Evolutionary conservation across 2,329 filamentous ascomycete species (phyloP).

Genomic region (Microcyclospora pomicola): DNA sequence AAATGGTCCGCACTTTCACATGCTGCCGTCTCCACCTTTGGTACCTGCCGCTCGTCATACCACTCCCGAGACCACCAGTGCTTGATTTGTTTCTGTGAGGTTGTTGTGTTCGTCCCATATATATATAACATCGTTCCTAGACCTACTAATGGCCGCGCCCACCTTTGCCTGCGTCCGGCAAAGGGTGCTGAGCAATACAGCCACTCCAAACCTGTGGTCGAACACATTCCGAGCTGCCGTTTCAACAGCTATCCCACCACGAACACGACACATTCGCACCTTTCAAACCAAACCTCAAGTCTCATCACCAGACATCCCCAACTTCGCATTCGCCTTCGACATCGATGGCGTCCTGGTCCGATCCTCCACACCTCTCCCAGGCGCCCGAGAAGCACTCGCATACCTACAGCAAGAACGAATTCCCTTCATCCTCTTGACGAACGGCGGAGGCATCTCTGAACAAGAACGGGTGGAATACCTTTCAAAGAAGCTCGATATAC

Average conservation of each 20-base stretch:
- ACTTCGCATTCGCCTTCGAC: slow-evolving; percentile 30
- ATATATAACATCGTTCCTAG: too few species aligned
- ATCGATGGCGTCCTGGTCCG: slow-evolving; percentile 95
- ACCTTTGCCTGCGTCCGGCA: too few species aligned
- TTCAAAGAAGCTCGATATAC: slow-evolving; percentile 48
- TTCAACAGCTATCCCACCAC: slow-evolving; percentile 1
- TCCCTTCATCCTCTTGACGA: slow-evolving; percentile 89
- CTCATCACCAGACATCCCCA: background rate
- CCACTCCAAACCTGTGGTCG: too few species aligned
- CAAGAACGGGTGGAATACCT: slow-evolving; percentile 57
- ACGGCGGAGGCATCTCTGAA: slow-evolving; percentile 82
- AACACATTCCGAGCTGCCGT: too few species aligned
- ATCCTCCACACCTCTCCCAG: slow-evolving; percentile 62
- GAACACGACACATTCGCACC: slow-evolving; percentile 19
- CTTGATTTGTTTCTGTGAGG: too few species aligned
- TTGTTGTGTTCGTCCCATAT: too few species aligned
- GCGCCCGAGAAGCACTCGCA: slow-evolving; percentile 58
- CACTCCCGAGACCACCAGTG: too few species aligned
- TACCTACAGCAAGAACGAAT: slow-evolving; percentile 62
- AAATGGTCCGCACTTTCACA: too few species aligned
- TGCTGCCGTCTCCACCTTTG: too few species aligned
- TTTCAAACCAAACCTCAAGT: slow-evolving; percentile 1
- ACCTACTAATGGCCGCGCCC: too few species aligned
- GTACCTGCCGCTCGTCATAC: too few species aligned
- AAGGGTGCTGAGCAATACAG: too few species aligned